Base-by-base conservation (phyloP, 345 rosid genomes). In the Firmiana major region DNA sequence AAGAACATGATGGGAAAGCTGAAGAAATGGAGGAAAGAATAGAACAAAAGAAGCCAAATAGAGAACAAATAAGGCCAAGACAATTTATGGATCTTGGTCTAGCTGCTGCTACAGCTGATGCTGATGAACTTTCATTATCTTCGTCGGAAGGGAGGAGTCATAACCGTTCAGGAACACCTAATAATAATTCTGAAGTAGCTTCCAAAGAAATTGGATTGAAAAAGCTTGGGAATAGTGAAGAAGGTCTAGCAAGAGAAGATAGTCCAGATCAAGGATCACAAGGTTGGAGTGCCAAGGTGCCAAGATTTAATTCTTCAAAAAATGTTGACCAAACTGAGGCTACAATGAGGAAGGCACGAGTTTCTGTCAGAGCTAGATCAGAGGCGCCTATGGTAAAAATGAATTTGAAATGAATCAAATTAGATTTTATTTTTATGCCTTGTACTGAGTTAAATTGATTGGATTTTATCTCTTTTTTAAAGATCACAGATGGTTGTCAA, bases 401-500 rank as follows among this genome's bases (percentile, higher is more conserved):
- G 7, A n/a, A 43, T 68, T 68, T 62, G 54, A 26, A n/a, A 51
- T 49, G 6, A 54, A n/a, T 31, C 19, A 6, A 65, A 62, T 62
- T 12, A 66, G 42, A 7, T 40, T 40, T n/a, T n/a, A 2, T 3
- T 22, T 58, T 58, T 4, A 15, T 45, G 38, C 58, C 9, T 21
- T 42, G 8, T 22, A 0, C 7, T 48, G 54, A 51, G 53, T 16
- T 7, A 34, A 34, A 55, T 63, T 68, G 36, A 68, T 71, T 63
- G 43, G 9, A 24, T 36, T 36, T 46, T 54, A 22, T 38, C 22
- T 1, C 1, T 57, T 21, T 28, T 19, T 9, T 19, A 69, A 54
- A 87, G 95, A 89, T 91, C 34, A 84, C 86, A 11, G 95, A 91
- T 81, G 93, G 95, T 55, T 91, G 95, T 34, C 95, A 91, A 76